A percentile compares a stretch with the other conserved stretches of the same genome.
These are phyloP conservation scores for Coffea eugenioides DNA, from an alignment of 257 asterid species.

Conservation along the genomic window DNA sequence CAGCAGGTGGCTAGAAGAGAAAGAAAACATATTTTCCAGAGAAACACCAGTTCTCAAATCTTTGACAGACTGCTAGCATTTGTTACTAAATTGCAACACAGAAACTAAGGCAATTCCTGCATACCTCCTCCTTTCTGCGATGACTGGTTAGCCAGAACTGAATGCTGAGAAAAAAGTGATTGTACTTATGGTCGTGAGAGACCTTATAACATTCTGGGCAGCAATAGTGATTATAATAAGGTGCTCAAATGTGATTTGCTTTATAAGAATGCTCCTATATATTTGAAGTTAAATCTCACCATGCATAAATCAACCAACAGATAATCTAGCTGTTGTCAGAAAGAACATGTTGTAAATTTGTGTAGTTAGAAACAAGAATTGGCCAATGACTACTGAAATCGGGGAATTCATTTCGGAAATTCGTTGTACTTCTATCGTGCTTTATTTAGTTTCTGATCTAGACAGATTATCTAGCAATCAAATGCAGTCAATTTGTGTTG, in stretches of 20 bases:
- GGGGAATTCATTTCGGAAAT: neutral
- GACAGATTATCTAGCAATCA: neutral
- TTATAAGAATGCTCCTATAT: neutral
- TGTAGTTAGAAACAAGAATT: neutral
- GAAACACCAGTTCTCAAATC: neutral
- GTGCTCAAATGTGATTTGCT: neutral
- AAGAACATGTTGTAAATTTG: neutral
- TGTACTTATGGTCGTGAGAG: neutral
- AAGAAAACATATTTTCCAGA: too few relatives aligned
- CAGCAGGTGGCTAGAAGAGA: neutral
- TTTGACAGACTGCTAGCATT: neutral
- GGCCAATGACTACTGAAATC: neutral
- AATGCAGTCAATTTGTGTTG: neutral
- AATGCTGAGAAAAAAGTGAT: neutral
- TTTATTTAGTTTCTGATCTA: neutral
- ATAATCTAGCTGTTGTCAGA: neutral
- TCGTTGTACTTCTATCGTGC: neutral
- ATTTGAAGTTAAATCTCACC: neutral
- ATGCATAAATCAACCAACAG: neutral
- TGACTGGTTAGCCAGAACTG: neutral
- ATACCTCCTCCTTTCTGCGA: neutral
- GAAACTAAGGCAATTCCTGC: neutral
- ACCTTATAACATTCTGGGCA: neutral
- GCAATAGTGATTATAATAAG: neutral
- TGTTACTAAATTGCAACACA: neutral